Percentiles rank a stretch among this genome's conserved stretches.
These are phyloP conservation scores for Pseudodiploospora longispora DNA, from an alignment of 2,329 filamentous ascomycete species.

Conservation along the genomic window DNA sequence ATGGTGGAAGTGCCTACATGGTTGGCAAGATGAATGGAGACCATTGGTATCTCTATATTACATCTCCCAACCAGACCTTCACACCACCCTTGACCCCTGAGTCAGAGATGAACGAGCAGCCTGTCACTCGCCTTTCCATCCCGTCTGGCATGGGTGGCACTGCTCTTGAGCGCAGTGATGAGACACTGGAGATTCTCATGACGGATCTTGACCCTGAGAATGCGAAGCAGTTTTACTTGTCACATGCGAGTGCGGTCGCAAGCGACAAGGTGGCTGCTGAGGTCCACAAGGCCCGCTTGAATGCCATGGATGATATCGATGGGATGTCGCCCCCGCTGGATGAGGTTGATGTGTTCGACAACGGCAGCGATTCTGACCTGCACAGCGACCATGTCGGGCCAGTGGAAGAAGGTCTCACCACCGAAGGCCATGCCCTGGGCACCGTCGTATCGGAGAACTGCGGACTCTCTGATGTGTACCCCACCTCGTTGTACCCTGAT, in stretches of 20 bases:
- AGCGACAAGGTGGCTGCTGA: slow-evolving; percentile 67
- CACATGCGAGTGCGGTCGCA: slow-evolving; percentile 79
- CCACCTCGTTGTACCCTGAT: slow-evolving; percentile 78
- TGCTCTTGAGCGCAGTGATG: slow-evolving; percentile 53
- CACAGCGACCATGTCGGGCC: slow-evolving; percentile 49
- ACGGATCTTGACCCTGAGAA: slow-evolving; percentile 61
- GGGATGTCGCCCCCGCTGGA: slow-evolving; percentile 47
- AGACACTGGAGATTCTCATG: slow-evolving; percentile 70
- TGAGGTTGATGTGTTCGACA: slow-evolving; percentile 75
- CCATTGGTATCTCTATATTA: slow-evolving; percentile 98
- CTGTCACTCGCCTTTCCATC: slow-evolving; percentile 41
- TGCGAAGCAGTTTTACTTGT: slow-evolving; percentile 62
- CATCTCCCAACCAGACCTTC: slow-evolving; percentile 69
- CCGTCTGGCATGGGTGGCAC: slow-evolving; percentile 38
- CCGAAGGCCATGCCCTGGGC: slow-evolving; percentile 88
- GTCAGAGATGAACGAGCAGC: slow-evolving; percentile 29
- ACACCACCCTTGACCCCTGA: slow-evolving; percentile 77
- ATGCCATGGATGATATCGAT: slow-evolving; percentile 51
- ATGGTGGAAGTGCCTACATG: slow-evolving; percentile 94
- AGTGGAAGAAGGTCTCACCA: slow-evolving; percentile 66
- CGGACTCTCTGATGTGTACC: slow-evolving; percentile 83
- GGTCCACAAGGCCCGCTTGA: slow-evolving; percentile 54
- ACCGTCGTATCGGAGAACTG: slow-evolving; percentile 86
- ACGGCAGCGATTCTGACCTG: slow-evolving; percentile 43
- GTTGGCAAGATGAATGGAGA: slow-evolving; percentile 99